Percentiles rank a stretch among this genome's conserved stretches.
Conservation (phyloP, 257 asterid species). For the Capsicum chinense region DNA sequence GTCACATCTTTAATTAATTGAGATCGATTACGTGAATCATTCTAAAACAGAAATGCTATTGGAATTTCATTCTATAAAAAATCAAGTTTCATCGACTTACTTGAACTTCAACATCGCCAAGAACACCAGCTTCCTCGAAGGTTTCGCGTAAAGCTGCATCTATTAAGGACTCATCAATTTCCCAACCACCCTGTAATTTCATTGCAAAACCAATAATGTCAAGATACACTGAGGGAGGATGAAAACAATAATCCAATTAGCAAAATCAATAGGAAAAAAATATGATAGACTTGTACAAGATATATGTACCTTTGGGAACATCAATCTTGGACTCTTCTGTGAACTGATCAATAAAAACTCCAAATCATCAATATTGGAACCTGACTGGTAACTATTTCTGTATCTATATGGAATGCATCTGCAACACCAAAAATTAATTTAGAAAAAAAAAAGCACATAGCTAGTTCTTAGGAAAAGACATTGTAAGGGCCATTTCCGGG, state of each 20-base stretch:
- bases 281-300: not conserved
- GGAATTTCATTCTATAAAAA: not conserved
- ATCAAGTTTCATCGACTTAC: not conserved
- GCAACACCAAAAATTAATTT: conserved; percentile 38
- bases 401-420: conserved; percentile 89
- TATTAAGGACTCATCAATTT: conserved; percentile 78
- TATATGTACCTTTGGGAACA: conserved; percentile 89
- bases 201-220: conserved; percentile 23
- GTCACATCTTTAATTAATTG: not conserved
- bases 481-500: too few relatives aligned
- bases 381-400: conserved; percentile 43
- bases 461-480: not conserved
- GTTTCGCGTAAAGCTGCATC: conserved; percentile 88
- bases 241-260: not conserved
- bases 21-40: not conserved
- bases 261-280: not conserved
- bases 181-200: conserved; percentile 84
- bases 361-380: conserved; percentile 56
- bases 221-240: not conserved
- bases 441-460: conserved; percentile 22
- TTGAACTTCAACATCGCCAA: conserved; percentile 69
- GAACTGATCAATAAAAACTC: conserved; percentile 91
- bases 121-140: conserved; percentile 90
- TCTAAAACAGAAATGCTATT: not conserved
- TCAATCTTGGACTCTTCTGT: conserved; percentile 77